Percentiles rank a stretch among this genome's conserved stretches.
Evolutionary conservation across 495 filamentous ascomycete species (phyloP).

Genomic region (Penicillium tannophilum): DNA sequence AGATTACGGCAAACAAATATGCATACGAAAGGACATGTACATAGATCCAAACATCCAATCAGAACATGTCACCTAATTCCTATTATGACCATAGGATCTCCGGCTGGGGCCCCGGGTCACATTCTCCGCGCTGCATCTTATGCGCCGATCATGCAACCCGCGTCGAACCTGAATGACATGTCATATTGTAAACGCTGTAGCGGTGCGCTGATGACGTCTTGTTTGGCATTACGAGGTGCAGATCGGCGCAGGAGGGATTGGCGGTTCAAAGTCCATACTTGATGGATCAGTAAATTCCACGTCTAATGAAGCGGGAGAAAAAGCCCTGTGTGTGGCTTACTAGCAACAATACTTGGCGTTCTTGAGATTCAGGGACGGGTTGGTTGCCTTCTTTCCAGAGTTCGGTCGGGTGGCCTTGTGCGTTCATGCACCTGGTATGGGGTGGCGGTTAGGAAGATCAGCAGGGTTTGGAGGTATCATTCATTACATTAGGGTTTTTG

Average conservation of each 20-base stretch:
- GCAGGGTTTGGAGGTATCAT: too few relatives aligned
- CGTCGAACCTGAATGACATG: slow-evolving; percentile 53
- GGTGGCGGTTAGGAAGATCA: too few relatives aligned
- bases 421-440: too few relatives aligned
- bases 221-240: slow-evolving; percentile 53
- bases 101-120: slow-evolving; percentile 55
- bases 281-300: slow-evolving; percentile 6
- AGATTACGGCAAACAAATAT: not conserved
- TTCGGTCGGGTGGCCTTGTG: too few relatives aligned
- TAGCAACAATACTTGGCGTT: too few relatives aligned
- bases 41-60: slow-evolving; percentile 56
- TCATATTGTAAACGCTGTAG: slow-evolving; percentile 55
- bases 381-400: too few relatives aligned
- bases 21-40: not conserved
- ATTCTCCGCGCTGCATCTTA: slow-evolving; percentile 47
- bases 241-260: slow-evolving; percentile 53
- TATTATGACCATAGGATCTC: slow-evolving; percentile 55
- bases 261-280: slow-evolving; percentile 51
- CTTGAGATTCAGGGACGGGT: too few relatives aligned
- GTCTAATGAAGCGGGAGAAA: too few relatives aligned
- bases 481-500: too few relatives aligned
- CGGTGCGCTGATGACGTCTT: slow-evolving; percentile 52
- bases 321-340: too few relatives aligned
- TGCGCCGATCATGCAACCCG: slow-evolving; percentile 45
- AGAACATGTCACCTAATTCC: slow-evolving; percentile 53